A percentile compares a stretch with the other conserved stretches of the same genome.
Conservation (phyloP, 345 rosid species). For the Moricandia arvensis region DNA sequence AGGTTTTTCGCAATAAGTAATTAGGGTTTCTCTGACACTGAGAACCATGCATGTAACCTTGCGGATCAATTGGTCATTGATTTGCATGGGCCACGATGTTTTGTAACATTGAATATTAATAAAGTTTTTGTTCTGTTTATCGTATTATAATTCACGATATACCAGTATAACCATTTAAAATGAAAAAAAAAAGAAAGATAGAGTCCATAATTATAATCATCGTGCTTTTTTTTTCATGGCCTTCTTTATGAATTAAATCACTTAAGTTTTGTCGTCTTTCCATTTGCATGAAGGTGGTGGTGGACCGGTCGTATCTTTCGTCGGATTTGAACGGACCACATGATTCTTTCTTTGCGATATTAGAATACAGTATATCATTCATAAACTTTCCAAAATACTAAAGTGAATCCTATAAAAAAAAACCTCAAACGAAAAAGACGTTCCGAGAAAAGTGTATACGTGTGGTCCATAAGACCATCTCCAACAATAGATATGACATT, state of each 20-base stretch:
- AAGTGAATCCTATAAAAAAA: background rate
- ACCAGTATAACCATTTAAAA: background rate
- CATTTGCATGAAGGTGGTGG: no score
- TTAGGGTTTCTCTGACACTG: conserved; percentile 15
- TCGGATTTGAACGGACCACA: no score
- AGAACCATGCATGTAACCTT: conserved; percentile 20
- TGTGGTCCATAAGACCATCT: conserved; percentile 25
- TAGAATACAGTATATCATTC: background rate
- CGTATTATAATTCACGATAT: background rate
- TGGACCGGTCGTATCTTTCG: no score
- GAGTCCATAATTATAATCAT: background rate
- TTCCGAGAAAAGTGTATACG: conserved; percentile 1
- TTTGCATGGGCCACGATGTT: conserved; percentile 9
- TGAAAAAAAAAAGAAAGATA: no score
- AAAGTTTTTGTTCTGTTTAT: conserved; percentile 1
- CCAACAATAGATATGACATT: no score
- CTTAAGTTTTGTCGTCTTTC: background rate
- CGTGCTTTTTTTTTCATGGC: conserved; percentile 8
- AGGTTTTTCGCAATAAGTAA: background rate
- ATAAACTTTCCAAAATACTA: no score
- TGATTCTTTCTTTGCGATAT: no score
- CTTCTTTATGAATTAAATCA: conserved; percentile 4
- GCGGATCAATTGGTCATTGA: conserved; percentile 23
- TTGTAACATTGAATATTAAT: background rate
- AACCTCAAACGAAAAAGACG: background rate